A percentile compares a stretch with the other conserved stretches of the same genome.
Evolutionary conservation across 106 monocot genomes (phyloP).

Genomic region (Phalaenopsis aphrodite): DNA sequence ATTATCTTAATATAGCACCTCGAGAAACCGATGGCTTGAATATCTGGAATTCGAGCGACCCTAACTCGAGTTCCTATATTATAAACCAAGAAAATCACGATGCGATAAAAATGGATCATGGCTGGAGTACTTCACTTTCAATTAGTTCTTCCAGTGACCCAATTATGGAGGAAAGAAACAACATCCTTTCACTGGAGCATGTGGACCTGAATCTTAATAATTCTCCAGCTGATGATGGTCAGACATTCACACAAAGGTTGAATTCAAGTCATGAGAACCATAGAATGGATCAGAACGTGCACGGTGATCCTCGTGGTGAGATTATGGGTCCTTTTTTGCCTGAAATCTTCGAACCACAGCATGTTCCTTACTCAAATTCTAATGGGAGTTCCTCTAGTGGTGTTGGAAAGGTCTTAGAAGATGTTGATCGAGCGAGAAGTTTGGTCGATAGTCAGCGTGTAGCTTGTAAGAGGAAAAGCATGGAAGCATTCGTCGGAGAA

Average conservation of each 20-base stretch:
- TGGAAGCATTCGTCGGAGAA: conserved; percentile 53
- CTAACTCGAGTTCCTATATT: conserved; percentile 21
- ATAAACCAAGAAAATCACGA: conserved; percentile 19
- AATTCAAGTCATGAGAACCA: conserved; percentile 11
- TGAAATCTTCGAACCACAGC: conserved; percentile 14
- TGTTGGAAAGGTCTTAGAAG: conserved; percentile 20
- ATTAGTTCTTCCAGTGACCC: conserved; percentile 11
- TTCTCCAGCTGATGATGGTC: conserved; percentile 24
- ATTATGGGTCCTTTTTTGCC: conserved; percentile 13
- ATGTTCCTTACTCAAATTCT: conserved; percentile 16
- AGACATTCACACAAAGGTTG: conserved; percentile 17
- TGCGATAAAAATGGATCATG: conserved; percentile 26
- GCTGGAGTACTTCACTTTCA: conserved; percentile 18
- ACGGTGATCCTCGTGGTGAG: conserved; percentile 2
- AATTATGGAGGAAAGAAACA: conserved; percentile 25
- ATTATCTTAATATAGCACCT: conserved; percentile 13
- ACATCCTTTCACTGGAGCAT: conserved; percentile 22
- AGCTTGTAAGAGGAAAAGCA: conserved; percentile 76
- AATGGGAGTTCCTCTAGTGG: conserved; percentile 16
- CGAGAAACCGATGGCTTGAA: conserved; percentile 18
- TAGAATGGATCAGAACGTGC: conserved; percentile 18
- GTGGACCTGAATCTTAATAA: conserved; percentile 34
- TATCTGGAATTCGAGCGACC: conserved; percentile 25
- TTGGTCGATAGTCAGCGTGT: conserved; percentile 37
- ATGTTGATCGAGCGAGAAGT: conserved; percentile 37